phyloP scores from a whole-genome alignment of 2,329 filamentous ascomycete genomes.

The Beauveria sp. region DNA sequence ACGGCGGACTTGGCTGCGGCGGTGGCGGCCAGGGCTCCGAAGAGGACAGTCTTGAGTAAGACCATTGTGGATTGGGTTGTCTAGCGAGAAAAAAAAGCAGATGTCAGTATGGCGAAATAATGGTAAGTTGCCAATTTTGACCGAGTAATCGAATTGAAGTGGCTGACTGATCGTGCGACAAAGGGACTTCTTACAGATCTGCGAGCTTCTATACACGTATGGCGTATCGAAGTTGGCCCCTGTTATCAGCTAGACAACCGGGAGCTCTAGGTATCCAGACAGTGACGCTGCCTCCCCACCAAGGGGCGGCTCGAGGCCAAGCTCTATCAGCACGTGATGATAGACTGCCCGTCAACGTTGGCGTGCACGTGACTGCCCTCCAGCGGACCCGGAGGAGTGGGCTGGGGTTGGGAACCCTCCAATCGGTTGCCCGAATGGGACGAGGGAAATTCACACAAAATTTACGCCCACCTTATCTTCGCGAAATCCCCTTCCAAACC shows the following conservation, averaged over 20 bases:
- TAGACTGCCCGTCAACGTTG: neutral
- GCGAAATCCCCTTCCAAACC: conserved; percentile 27
- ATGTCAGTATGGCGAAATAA: neutral
- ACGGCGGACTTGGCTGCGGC: conserved; percentile 72
- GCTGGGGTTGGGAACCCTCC: conserved; percentile 32
- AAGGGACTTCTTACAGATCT: conserved; percentile 3
- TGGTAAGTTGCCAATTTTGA: neutral
- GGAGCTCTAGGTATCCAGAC: neutral
- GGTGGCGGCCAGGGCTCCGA: conserved; percentile 46
- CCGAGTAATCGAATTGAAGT: neutral
- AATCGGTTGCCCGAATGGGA: conserved; percentile 25
- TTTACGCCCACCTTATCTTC: conserved; percentile 28
- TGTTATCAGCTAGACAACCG: neutral
- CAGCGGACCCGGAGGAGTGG: conserved; percentile 10
- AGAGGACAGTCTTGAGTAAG: conserved; percentile 52
- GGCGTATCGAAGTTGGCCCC: conserved; percentile 7
- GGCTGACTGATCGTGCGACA: neutral
- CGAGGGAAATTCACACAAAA: conserved; percentile 31
- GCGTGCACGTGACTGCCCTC: conserved; percentile 15
- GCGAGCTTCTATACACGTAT: conserved; percentile 6
- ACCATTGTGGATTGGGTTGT: conserved; percentile 37
- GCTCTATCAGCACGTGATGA: conserved; percentile 17
- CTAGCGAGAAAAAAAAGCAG: neutral
- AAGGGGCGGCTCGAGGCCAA: neutral
- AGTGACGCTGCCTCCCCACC: neutral